These are phyloP conservation scores for Keithomyces neogunnii DNA, from an alignment of 2,329 filamentous ascomycete species.

Conservation along the genomic window DNA sequence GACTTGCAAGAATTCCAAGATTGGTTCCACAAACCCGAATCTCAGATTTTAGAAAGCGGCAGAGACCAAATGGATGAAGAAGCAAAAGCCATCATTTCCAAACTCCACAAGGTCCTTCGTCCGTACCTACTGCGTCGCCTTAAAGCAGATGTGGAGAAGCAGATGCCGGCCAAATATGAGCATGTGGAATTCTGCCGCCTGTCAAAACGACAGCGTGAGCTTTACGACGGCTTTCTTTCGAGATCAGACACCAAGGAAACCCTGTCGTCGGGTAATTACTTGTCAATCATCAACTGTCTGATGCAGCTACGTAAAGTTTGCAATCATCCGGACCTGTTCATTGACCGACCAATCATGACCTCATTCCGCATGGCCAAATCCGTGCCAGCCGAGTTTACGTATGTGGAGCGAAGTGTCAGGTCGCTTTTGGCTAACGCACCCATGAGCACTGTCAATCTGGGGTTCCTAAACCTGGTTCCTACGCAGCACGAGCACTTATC, in stretches of 20 bases:
- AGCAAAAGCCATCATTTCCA: slow-evolving; percentile 81
- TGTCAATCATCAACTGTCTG: slow-evolving; percentile 96
- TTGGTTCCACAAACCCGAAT: slow-evolving; percentile 91
- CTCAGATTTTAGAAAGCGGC: slow-evolving; percentile 92
- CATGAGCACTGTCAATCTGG: slow-evolving; percentile 58
- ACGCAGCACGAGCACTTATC: slow-evolving; percentile 61
- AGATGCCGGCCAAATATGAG: slow-evolving; percentile 97
- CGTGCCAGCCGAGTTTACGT: slow-evolving; percentile 63
- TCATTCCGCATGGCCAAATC: slow-evolving; percentile 88
- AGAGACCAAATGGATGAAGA: slow-evolving; percentile 92
- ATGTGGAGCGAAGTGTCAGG: slow-evolving; percentile 61
- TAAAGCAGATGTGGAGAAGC: slow-evolving; percentile 96
- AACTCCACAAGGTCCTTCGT: slow-evolving; percentile 87
- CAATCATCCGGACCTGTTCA: slow-evolving; percentile 95
- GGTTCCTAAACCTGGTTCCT: slow-evolving; percentile 73
- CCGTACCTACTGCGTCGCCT: slow-evolving; percentile 85
- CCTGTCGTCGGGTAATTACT: slow-evolving; percentile 84
- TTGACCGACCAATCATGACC: slow-evolving; percentile 92
- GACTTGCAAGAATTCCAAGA: slow-evolving; percentile 94
- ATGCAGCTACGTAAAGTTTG: slow-evolving; percentile 98
- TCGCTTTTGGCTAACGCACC: slow-evolving; percentile 54
- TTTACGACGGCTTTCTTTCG: slow-evolving; percentile 95
- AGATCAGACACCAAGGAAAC: slow-evolving; percentile 84
- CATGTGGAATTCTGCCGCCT: slow-evolving; percentile 93
- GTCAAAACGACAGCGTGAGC: slow-evolving; percentile 87